Percentiles rank a stretch among this genome's conserved stretches.
Conservation (phyloP, 768 basidiomycete genomes). For the Rhizopogon rudus region DNA sequence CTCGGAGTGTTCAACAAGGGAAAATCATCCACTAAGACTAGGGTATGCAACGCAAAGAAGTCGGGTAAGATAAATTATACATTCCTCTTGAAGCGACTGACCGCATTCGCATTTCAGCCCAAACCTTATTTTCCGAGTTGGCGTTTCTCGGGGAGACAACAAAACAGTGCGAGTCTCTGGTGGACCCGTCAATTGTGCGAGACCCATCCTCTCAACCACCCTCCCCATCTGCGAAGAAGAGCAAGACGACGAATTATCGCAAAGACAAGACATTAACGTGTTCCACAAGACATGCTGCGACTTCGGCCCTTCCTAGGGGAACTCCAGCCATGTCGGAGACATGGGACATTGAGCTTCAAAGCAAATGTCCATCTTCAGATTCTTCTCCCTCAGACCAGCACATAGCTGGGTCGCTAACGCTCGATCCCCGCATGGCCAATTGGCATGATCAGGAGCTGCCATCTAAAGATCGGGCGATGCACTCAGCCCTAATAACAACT, state of each 20-base stretch:
- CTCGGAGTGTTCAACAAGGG: constrained; percentile 35
- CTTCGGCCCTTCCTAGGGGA: constrained; percentile 1
- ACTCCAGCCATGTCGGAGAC: constrained; percentile 32
- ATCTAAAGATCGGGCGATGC: background rate
- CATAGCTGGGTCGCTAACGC: constrained; percentile 25
- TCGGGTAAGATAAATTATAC: constrained; percentile 8
- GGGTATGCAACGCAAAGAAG: constrained; percentile 7
- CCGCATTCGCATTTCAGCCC: constrained; percentile 13
- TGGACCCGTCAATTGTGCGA: background rate
- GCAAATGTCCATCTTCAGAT: constrained; percentile 19
- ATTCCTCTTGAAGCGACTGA: background rate
- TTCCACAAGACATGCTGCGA: background rate
- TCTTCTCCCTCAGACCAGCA: constrained; percentile 11
- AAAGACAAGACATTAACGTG: background rate
- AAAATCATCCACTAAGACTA: constrained; percentile 27
- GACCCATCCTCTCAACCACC: background rate
- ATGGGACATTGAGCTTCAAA: constrained; percentile 53
- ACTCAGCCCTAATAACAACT: background rate
- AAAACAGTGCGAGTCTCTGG: constrained; percentile 2
- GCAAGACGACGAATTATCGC: background rate
- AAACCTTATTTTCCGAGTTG: constrained; percentile 40
- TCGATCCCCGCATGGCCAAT: constrained; percentile 28
- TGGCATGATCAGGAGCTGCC: constrained; percentile 21
- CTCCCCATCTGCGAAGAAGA: constrained; percentile 12
- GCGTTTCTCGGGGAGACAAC: constrained; percentile 35